Percentiles rank a stretch among this genome's conserved stretches.
Conservation (phyloP, 108 stramenopile genomes). For the Craspedostauros australis region DNA sequence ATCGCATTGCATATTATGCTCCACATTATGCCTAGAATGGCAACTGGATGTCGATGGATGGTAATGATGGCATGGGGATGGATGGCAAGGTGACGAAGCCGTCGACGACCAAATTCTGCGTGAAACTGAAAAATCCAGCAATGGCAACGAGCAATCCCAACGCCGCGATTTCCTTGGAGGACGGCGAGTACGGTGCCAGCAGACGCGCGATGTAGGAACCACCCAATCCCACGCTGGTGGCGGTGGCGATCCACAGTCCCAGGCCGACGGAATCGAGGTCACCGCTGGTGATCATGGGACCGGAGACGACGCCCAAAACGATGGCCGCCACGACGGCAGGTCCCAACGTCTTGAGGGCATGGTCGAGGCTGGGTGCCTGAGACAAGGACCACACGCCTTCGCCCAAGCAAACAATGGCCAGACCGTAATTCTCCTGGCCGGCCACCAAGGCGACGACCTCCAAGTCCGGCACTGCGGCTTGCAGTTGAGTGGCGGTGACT, state of each 20-base stretch:
- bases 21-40: slow-evolving; percentile 10
- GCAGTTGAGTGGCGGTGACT: not conserved
- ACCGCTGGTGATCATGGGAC: slow-evolving; percentile 80
- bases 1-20: not conserved
- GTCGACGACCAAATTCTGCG: slow-evolving; percentile 79
- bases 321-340: slow-evolving; percentile 65
- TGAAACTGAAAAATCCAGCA: slow-evolving; percentile 80
- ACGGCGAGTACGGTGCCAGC: slow-evolving; percentile 56
- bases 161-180: slow-evolving; percentile 83
- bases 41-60: slow-evolving; percentile 16
- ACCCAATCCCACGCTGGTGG: slow-evolving; percentile 55
- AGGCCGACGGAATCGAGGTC: slow-evolving; percentile 49
- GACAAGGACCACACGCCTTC: slow-evolving; percentile 81
- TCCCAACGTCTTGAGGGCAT: slow-evolving; percentile 60
- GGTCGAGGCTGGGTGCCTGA: slow-evolving; percentile 59
- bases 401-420: slow-evolving; percentile 69
- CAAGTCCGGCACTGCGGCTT: slow-evolving; percentile 15
- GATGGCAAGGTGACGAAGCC: slow-evolving; percentile 62
- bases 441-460: slow-evolving; percentile 65
- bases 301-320: slow-evolving; percentile 50
- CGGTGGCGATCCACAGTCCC: slow-evolving; percentile 74
- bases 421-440: slow-evolving; percentile 84
- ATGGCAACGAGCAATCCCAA: slow-evolving; percentile 70
- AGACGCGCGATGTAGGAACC: slow-evolving; percentile 60
- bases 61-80: slow-evolving; percentile 27